Conservation (phyloP, 192 early-diverging fungal genomes). For the Piromyces sp. region DNA sequence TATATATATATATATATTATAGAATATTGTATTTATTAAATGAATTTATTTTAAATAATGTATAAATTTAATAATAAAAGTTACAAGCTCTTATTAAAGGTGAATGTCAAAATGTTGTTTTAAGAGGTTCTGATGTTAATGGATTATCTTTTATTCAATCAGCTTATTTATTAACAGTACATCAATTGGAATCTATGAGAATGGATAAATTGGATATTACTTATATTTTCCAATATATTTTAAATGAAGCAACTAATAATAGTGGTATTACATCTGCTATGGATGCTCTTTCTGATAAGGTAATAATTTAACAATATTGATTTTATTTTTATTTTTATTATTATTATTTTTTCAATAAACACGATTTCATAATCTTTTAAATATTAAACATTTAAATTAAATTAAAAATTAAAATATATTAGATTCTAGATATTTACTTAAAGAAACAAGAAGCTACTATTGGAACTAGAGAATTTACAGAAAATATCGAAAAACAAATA, state of each 20-base stretch:
- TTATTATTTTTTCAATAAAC: too few species aligned
- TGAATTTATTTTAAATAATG: neutral
- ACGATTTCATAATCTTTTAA: too few species aligned
- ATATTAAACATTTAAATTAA: too few species aligned
- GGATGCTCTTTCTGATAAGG: slow-evolving; percentile 56
- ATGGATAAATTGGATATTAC: slow-evolving; percentile 48
- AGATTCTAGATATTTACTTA: slow-evolving; percentile 27
- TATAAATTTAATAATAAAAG: neutral
- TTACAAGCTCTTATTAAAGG: slow-evolving; percentile 28
- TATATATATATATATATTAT: slow-evolving; percentile 1
- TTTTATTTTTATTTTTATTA: neutral
- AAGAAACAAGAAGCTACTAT: slow-evolving; percentile 15
- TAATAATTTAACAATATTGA: neutral
- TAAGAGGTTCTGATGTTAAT: slow-evolving; percentile 33
- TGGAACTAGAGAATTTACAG: neutral
- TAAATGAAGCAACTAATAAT: slow-evolving; percentile 66
- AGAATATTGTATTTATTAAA: too few species aligned
- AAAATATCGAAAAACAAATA: neutral
- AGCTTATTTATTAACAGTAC: slow-evolving; percentile 66
- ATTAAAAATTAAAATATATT: slow-evolving; percentile 21
- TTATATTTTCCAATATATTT: slow-evolving; percentile 62
- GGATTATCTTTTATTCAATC: slow-evolving; percentile 49
- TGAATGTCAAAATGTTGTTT: slow-evolving; percentile 38
- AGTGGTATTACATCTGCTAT: slow-evolving; percentile 55
- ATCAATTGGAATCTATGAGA: slow-evolving; percentile 66